A percentile compares a stretch with the other conserved stretches of the same genome.
phyloP scores from a whole-genome alignment of 2,329 filamentous ascomycete species.

The Arthrinium phaeospermum region DNA sequence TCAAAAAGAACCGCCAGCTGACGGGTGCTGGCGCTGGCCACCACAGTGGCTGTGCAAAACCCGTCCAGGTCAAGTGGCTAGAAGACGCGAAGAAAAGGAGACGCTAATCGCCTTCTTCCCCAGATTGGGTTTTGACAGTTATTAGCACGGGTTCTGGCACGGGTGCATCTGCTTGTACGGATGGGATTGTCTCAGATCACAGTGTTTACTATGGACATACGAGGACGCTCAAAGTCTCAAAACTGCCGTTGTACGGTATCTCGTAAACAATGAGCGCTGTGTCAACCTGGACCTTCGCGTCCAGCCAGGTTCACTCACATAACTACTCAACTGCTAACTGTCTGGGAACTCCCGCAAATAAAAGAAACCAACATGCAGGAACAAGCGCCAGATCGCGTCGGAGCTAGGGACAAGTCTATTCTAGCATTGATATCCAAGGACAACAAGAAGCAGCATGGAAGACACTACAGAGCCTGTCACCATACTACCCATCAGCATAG shows the following conservation, averaged over 20 bases:
- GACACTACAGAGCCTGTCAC: neutral
- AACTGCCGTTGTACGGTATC: neutral
- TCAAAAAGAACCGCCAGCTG: neutral
- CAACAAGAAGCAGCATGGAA: neutral
- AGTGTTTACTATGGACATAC: neutral
- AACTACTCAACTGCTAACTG: neutral
- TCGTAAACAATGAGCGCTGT: neutral
- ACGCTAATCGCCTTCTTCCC: neutral
- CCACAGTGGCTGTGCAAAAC: conserved; percentile 8
- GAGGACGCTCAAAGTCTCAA: neutral
- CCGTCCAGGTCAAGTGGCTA: neutral
- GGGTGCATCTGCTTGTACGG: neutral
- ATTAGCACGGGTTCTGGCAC: neutral
- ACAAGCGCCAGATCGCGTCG: neutral
- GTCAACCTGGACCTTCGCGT: neutral
- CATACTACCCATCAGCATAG: neutral
- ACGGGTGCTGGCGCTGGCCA: neutral
- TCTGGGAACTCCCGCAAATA: neutral
- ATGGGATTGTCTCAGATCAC: neutral
- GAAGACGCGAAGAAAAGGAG: neutral
- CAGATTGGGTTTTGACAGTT: neutral
- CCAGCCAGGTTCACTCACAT: neutral
- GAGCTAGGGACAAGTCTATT: neutral
- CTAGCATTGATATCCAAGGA: neutral
- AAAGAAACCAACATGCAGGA: conserved; percentile 1